A percentile compares a stretch with the other conserved stretches of the same genome.
phyloP scores from a whole-genome alignment of 495 filamentous ascomycete species.

The Penicillium egyptiacum region DNA sequence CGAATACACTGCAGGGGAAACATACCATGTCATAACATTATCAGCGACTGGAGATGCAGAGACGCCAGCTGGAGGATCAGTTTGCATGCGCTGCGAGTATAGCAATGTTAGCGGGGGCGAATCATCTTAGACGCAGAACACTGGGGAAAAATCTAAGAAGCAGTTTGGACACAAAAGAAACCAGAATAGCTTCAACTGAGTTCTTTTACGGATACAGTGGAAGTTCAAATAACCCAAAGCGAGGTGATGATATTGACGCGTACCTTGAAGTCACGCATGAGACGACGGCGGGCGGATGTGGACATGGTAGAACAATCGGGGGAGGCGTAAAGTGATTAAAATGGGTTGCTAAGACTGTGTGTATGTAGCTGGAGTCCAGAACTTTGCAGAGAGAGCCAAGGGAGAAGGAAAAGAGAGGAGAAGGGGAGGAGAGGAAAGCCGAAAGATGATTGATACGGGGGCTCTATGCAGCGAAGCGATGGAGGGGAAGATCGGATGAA shows the following conservation, averaged over 20 bases:
- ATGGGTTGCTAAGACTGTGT: background rate
- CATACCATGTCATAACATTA: slow-evolving; percentile 99
- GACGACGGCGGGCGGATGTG: slow-evolving; percentile 86
- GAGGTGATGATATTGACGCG: slow-evolving; percentile 22
- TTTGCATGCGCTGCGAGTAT: slow-evolving; percentile 86
- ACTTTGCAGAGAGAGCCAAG: background rate
- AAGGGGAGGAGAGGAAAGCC: slow-evolving; percentile 11
- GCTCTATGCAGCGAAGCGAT: slow-evolving; percentile 4
- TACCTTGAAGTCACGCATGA: slow-evolving; percentile 99
- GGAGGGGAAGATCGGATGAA: slow-evolving; percentile 25
- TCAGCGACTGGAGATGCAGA: slow-evolving; percentile 95
- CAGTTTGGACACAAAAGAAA: background rate
- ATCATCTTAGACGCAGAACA: background rate
- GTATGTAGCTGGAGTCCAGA: slow-evolving; percentile 4
- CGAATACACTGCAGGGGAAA: background rate
- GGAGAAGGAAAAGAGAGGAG: background rate
- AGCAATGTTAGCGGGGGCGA: slow-evolving; percentile 21
- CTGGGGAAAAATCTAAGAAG: background rate
- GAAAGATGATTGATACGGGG: slow-evolving; percentile 14
- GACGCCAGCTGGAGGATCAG: slow-evolving; percentile 94
- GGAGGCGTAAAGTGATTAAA: background rate
- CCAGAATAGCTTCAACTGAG: background rate
- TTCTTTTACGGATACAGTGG: background rate
- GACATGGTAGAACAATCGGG: slow-evolving; percentile 63
- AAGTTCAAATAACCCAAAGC: background rate